A percentile compares a stretch with the other conserved stretches of the same genome.
Conservation (phyloP, 345 rosid genomes). For the Citrus inodora region DNA sequence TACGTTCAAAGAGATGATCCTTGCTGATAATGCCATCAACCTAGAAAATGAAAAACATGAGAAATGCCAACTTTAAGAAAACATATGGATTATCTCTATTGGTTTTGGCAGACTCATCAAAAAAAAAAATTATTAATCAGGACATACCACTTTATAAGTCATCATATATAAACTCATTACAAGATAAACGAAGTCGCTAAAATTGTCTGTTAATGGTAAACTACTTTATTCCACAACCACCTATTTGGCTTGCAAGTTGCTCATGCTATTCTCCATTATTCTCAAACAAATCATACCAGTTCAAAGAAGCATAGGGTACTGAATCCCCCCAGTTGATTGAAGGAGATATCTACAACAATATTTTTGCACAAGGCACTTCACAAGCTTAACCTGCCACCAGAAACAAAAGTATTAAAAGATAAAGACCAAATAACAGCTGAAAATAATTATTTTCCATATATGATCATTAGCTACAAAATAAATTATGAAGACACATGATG, state of each 20-base stretch:
- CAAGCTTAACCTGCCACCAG: slow-evolving; percentile 42
- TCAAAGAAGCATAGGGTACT: slow-evolving; percentile 44
- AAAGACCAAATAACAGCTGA: background rate
- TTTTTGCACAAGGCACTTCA: slow-evolving; percentile 40
- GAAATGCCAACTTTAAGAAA: background rate
- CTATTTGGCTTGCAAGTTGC: background rate
- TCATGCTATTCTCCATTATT: background rate
- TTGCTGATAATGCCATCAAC: slow-evolving; percentile 31
- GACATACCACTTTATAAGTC: background rate
- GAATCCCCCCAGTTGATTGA: slow-evolving; percentile 43
- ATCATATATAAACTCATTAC: background rate
- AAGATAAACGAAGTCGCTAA: background rate
- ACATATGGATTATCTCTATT: background rate
- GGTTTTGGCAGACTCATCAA: background rate
- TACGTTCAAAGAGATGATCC: slow-evolving; percentile 35
- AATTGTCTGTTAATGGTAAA: background rate
- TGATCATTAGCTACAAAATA: background rate
- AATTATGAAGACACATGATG: background rate
- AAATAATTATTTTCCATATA: background rate
- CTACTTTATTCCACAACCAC: background rate
- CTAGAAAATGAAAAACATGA: slow-evolving; percentile 22
- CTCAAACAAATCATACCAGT: slow-evolving; percentile 20
- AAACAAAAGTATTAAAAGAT: background rate
- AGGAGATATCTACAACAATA: slow-evolving; percentile 42
- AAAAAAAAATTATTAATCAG: background rate